phyloP scores from a whole-genome alignment of 2,329 filamentous ascomycete genomes.

The Exophiala sideris region DNA sequence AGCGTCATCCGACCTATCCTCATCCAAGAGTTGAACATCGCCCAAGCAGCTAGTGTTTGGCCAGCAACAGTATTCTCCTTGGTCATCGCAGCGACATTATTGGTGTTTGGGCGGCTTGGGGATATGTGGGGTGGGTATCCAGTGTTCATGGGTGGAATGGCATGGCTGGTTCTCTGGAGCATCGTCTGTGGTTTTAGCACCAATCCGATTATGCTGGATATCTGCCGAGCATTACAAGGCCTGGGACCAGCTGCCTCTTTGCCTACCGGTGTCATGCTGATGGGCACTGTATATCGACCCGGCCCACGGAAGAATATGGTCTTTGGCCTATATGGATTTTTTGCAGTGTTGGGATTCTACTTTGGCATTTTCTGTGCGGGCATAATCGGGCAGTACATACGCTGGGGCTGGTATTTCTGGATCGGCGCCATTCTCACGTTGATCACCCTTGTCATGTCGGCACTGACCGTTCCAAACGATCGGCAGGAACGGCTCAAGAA shows the following conservation, averaged over 20 bases:
- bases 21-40: slow-evolving; percentile 60
- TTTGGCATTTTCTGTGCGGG: slow-evolving; percentile 64
- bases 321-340: slow-evolving; percentile 57
- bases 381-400: slow-evolving; percentile 51
- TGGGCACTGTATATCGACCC: slow-evolving; percentile 63
- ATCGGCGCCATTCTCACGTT: slow-evolving; percentile 56
- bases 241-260: slow-evolving; percentile 70
- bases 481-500: slow-evolving; percentile 34
- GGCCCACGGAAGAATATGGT: slow-evolving; percentile 66
- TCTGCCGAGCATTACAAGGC: slow-evolving; percentile 71
- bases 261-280: slow-evolving; percentile 64
- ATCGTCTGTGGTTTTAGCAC: slow-evolving; percentile 67
- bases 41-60: slow-evolving; percentile 59
- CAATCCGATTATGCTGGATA: slow-evolving; percentile 67
- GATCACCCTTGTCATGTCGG: slow-evolving; percentile 45
- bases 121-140: slow-evolving; percentile 63
- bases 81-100: slow-evolving; percentile 46
- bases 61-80: slow-evolving; percentile 52
- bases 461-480: slow-evolving; percentile 52
- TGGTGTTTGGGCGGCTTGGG: slow-evolving; percentile 55
- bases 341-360: slow-evolving; percentile 49
- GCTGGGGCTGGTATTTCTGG: slow-evolving; percentile 68
- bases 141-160: slow-evolving; percentile 60
- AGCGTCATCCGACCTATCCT: slow-evolving; percentile 65
- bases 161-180: slow-evolving; percentile 66